Base-by-base conservation (phyloP, 2,329 filamentous ascomycete genomes). In the Verticillium zaregamsianum region DNA sequence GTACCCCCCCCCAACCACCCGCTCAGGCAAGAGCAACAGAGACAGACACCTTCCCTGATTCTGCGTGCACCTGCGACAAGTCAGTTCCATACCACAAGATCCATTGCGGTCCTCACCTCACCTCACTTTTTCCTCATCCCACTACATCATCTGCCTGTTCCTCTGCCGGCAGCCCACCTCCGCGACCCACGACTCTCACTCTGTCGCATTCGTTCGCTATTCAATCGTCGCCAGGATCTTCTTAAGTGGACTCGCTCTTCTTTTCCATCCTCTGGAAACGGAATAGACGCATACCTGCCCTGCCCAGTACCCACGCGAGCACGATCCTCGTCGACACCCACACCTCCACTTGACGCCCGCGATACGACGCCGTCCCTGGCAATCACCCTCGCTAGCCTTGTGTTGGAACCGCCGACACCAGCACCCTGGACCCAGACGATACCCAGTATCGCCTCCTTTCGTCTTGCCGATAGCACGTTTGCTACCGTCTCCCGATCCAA, bases 331-430 rank as follows among this genome's bases (percentile, higher is more conserved):
- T n/a, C 45, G 12, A 49, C 45, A 49, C 45, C 45, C 45, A 49
- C 20, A 49, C 45, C 57, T 58, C 57, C 57, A 58, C 57, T 39
- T 39, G 33, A 35, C 56, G 45, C 33, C 33, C 56, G 56, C 35
- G 56, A 58, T 58, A 58, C 56, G 56, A 58, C 35, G 23, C 56
- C 23, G 33, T 57, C 55, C 31, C 55, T 35, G 31, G 55, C 31
- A 57, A 35, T 35, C 17, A 23, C 55, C 57, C 35, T 32, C 37
- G 37, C 23, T 28, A 40, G 45, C 57, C 39, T 28, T 39, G 57
- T 39, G 45, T 45, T 28, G 56, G 37, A 39, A 58, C 20, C 56
- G 33, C 37, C 37, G 15, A 23, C 12, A n/a, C 45, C 37, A 40
- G 20, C 8, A 49, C 45, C 45, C 45, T 49, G 20, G 45, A 49